Conservation (phyloP, 2,329 filamentous ascomycete genomes). For the Rhytidhysteron rufulum region DNA sequence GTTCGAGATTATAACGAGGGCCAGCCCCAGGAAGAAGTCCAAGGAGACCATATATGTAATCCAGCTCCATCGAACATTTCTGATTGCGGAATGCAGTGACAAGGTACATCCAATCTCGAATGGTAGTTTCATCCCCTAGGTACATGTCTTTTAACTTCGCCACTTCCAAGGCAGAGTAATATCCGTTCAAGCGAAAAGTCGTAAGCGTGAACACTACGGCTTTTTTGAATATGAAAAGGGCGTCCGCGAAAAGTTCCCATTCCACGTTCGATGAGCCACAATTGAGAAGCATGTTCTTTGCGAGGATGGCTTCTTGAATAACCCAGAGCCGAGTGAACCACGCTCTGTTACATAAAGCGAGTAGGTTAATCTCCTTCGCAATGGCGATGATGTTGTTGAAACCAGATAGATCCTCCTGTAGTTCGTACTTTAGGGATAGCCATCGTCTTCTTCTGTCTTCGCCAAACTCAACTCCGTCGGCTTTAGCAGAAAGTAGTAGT, state of each 20-base stretch:
- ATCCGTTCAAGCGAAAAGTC: neutral
- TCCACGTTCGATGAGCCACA: neutral
- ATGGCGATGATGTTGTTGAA: neutral
- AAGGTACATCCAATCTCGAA: no score
- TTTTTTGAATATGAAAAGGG: neutral
- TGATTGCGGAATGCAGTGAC: neutral
- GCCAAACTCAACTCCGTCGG: neutral
- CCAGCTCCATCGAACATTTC: neutral
- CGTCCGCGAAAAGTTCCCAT: neutral
- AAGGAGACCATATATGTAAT: neutral
- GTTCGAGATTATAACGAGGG: no score
- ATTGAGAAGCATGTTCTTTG: conserved; percentile 1
- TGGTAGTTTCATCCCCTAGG: neutral
- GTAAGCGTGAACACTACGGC: neutral
- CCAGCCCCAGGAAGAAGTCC: neutral
- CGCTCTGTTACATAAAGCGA: neutral
- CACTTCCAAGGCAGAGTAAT: neutral
- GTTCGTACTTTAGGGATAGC: neutral
- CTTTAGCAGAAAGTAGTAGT: neutral
- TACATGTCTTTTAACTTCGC: neutral
- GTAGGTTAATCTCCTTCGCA: neutral
- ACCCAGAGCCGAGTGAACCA: conserved; percentile 6
- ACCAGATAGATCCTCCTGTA: neutral
- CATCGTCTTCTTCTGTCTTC: neutral
- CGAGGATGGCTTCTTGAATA: conserved; percentile 3